Evolutionary conservation across 2,329 filamentous ascomycete species (phyloP), one percentile per base, ranked within the genome.

Genomic region (Fusarium phyllophilum): DNA sequence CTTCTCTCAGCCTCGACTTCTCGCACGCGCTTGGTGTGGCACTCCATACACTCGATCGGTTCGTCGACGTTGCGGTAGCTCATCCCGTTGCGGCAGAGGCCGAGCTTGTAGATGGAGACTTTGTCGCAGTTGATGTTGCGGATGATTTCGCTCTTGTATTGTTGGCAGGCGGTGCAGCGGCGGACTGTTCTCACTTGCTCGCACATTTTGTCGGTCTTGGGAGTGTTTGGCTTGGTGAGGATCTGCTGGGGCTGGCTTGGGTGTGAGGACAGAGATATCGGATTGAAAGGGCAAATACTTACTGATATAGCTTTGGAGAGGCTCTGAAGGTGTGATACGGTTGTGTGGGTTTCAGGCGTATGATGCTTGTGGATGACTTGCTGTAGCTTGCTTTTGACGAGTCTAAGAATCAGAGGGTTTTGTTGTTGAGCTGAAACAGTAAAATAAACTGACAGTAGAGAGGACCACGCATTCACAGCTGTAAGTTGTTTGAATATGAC

Each of bases 91-190:
- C 15, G 3, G 9, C 67, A 70, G 13, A 20, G 26, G 1, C 67
- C 66, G 9, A 70, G 39, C 12, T 70, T 70, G 24, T 34, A 58
- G 34, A 54, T 22, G 20, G 26, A 44, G 36, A 44, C 51, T 7
- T 52, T 46, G 1, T 58, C 39, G 41, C 67, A 70, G 58, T 54
- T 64, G 58, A 54, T 33, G 34, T 70, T 69, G 7, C 13, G 31
- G 5, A 70, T 14, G 15, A 68, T 36, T 6, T 41, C n/a, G 11
- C 33, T 15, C 10, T 41, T 56, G 1, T 36, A 9, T 9, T 48
- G 41, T 7, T 13, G 31, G 36, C 67, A 70, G 6, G 12, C 2
- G 7, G 44, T 36, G 41, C 67, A 70, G 34, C 17, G 33, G 8
- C 45, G 51, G 29, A 36, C n/a, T 26, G 17, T 70, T 18, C 24